phyloP scores from a whole-genome alignment of 1,284 basidiomycete genomes.

The Ceratobasidium sp. region DNA sequence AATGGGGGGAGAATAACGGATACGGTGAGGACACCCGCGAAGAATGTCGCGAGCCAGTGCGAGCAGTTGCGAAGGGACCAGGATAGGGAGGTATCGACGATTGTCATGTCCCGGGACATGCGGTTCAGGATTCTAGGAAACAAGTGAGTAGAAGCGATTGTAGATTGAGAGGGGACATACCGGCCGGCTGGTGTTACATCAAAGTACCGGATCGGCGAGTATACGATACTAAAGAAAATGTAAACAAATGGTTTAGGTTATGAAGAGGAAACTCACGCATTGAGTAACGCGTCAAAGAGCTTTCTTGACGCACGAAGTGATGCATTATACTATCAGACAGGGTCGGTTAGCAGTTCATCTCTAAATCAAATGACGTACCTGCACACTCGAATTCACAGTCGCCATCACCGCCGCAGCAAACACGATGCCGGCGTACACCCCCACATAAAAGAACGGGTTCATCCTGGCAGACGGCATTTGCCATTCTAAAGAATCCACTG shows the following conservation, averaged over 20 bases:
- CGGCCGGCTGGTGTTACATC: slow-evolving; percentile 53
- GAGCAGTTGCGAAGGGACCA: slow-evolving; percentile 79
- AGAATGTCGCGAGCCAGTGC: slow-evolving; percentile 77
- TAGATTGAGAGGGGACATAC: neutral
- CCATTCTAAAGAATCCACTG: slow-evolving; percentile 19
- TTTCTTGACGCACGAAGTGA: slow-evolving; percentile 71
- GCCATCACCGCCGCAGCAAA: slow-evolving; percentile 56
- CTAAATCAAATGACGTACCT: slow-evolving; percentile 35
- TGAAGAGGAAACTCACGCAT: slow-evolving; percentile 55
- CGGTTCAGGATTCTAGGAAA: slow-evolving; percentile 60
- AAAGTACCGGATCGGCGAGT: slow-evolving; percentile 50
- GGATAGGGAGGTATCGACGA: slow-evolving; percentile 79
- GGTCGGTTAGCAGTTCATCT: slow-evolving; percentile 74
- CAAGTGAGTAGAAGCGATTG: neutral
- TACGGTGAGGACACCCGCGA: slow-evolving; percentile 74
- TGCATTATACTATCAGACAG: slow-evolving; percentile 67
- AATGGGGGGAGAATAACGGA: slow-evolving; percentile 78
- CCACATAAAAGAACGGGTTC: slow-evolving; percentile 61
- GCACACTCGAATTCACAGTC: slow-evolving; percentile 54
- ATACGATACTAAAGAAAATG: slow-evolving; percentile 15
- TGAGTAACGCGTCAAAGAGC: slow-evolving; percentile 70
- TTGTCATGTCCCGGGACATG: slow-evolving; percentile 77
- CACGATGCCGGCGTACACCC: slow-evolving; percentile 58
- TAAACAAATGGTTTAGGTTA: neutral
- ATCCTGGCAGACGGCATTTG: slow-evolving; percentile 58